Base-by-base conservation (phyloP, 495 filamentous ascomycete genomes). In the Aspergillus hancockii region DNA sequence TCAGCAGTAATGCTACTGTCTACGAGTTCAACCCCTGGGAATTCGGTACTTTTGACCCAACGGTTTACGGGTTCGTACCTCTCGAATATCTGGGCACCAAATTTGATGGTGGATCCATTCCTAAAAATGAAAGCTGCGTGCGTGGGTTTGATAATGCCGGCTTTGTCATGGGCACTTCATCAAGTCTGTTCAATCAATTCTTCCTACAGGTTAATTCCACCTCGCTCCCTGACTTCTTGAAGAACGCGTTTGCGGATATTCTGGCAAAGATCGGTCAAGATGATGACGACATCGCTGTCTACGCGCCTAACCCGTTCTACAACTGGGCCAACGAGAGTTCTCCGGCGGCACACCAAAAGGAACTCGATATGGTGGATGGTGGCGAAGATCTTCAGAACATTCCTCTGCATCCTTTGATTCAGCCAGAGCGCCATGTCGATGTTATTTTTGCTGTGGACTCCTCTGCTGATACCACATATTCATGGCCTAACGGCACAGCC, bases 381-480 rank as follows among this genome's bases (percentile, higher is more conserved):
- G 93, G 93, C 45, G 82, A 90, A 67, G 93, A 97, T 67, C 66
- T 85, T 19, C 90, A 98, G 67, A 97, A 97, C 71, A 85, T 97
- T 51, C 93, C 93, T 0, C 79, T 97, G 2, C 82, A 92, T 62
- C 94, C 94, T 0, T 81, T 93, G 6, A 89, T 96, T 66, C 91
- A 96, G 64, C 90, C 91, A 0, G 32, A 71, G 30, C 89, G 93
- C 25, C 62, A 81, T 43, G 87, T 98, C 52, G 94, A 97, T 70
- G 89, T 96, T 23, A 92, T 97, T 70, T 96, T 97, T 69, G 93
- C 93, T 22, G 76, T 96, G 61, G 93, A 98, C 73, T 86, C 84
- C 47, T 91, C 88, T 8, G 92, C 91, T 32, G 93, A 97, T 72
- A 93, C 88, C 0, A 70, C 73, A 12, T 79, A 77, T 60, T 79